phyloP scores from a whole-genome alignment of 2,329 filamentous ascomycete genomes.

The Chrysosporium queenslandicum region DNA sequence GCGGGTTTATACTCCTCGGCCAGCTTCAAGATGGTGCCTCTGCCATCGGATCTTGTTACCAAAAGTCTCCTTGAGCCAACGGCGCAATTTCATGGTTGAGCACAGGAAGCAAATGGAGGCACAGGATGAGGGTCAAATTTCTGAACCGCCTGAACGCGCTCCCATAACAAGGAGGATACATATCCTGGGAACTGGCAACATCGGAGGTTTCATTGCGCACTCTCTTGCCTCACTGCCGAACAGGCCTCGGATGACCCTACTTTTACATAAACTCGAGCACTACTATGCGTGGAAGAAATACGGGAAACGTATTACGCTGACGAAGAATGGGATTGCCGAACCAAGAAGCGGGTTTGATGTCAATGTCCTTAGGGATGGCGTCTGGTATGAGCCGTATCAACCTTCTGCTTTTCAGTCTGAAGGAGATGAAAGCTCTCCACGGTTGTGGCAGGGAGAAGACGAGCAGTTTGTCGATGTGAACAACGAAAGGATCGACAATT shows the following conservation, averaged over 20 bases:
- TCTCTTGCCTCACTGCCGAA: constrained; percentile 51
- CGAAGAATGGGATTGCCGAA: constrained; percentile 34
- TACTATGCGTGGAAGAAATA: constrained; percentile 29
- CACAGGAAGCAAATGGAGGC: background rate
- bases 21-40: background rate
- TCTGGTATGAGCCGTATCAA: constrained; percentile 28
- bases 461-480: constrained; percentile 19
- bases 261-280: constrained; percentile 52
- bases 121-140: background rate
- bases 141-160: background rate
- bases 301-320: constrained; percentile 27
- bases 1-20: background rate
- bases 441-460: background rate
- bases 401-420: constrained; percentile 6
- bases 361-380: constrained; percentile 29
- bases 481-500: constrained; percentile 53
- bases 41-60: background rate
- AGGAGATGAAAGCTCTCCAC: background rate
- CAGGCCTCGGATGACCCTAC: constrained; percentile 62
- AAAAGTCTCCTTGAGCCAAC: background rate
- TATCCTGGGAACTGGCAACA: constrained; percentile 69
- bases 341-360: constrained; percentile 37
- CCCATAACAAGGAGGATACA: constrained; percentile 48
- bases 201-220: constrained; percentile 70
- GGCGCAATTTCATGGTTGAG: constrained; percentile 3